Conservation (phyloP, 441 rosid genomes). For the Euphorbia celastroides region DNA sequence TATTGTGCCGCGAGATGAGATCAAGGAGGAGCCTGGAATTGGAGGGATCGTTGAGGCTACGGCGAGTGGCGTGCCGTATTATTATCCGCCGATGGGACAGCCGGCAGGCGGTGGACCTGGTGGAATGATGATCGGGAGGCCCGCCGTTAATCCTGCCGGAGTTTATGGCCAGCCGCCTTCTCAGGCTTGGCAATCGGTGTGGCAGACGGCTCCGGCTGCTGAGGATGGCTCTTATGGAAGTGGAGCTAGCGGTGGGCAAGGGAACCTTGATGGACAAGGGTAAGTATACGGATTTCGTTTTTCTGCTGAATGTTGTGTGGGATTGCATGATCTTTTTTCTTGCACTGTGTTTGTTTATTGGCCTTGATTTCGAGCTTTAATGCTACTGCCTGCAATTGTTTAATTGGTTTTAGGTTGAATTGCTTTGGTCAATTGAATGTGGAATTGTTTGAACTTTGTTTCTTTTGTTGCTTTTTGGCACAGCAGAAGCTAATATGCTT, state of each 20-base stretch:
- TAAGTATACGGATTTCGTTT: conserved; percentile 13
- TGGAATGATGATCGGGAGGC: conserved; percentile 94
- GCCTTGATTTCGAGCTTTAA: too few relatives aligned
- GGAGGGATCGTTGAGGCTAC: conserved; percentile 58
- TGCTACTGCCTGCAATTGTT: too few relatives aligned
- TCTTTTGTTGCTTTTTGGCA: not conserved
- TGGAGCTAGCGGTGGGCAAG: conserved; percentile 62
- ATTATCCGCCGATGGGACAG: conserved; percentile 84
- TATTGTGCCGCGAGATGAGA: conserved; percentile 88
- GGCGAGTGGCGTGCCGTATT: conserved; percentile 85
- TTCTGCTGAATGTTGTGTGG: not conserved
- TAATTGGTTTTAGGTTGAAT: not conserved
- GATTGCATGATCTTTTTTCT: too few relatives aligned
- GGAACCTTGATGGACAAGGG: conserved; percentile 70
- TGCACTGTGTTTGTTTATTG: too few relatives aligned
- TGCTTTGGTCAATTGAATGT: not conserved
- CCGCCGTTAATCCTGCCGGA: conserved; percentile 77
- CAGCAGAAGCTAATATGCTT: too few relatives aligned
- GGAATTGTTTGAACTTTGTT: not conserved
- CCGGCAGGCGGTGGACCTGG: conserved; percentile 55
- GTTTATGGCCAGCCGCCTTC: conserved; percentile 85
- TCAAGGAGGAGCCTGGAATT: conserved; percentile 60
- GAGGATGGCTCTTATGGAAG: conserved; percentile 75
- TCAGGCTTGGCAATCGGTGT: conserved; percentile 95
- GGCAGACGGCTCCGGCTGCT: conserved; percentile 46